Conservation (phyloP, 352 stramenopile species). For the Phytophthora podocarpi region DNA sequence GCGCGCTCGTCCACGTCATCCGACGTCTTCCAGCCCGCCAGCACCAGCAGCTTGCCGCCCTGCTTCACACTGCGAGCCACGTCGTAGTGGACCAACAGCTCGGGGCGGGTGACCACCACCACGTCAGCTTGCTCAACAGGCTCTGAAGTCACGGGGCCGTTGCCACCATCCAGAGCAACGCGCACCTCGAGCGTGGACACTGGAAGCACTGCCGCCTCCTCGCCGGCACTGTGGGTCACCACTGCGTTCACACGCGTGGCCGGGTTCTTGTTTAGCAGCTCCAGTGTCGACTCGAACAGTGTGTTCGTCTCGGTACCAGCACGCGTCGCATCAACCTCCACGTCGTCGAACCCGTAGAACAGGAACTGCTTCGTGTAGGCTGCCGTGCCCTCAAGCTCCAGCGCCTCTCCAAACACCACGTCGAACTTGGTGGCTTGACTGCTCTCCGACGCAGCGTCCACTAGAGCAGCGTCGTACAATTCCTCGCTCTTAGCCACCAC, state of each 20-base stretch:
- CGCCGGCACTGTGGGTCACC: constrained; percentile 53
- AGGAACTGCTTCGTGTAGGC: constrained; percentile 89
- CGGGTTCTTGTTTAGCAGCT: constrained; percentile 67
- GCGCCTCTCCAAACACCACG: constrained; percentile 53
- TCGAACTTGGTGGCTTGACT: constrained; percentile 61
- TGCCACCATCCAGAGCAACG: constrained; percentile 51
- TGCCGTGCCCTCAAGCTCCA: constrained; percentile 48
- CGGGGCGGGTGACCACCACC: constrained; percentile 52
- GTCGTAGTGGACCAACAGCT: constrained; percentile 59
- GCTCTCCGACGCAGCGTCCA: constrained; percentile 31
- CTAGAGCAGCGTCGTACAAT: constrained; percentile 59
- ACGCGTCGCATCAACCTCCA: constrained; percentile 58
- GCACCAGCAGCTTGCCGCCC: constrained; percentile 60
- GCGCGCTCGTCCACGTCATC: constrained; percentile 63
- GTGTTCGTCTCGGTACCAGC: constrained; percentile 32
- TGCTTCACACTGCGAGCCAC: constrained; percentile 56
- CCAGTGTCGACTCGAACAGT: constrained; percentile 49
- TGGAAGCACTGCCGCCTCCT: constrained; percentile 27
- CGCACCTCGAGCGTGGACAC: constrained; percentile 64
- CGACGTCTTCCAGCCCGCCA: constrained; percentile 65
- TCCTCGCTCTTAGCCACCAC: constrained; percentile 84
- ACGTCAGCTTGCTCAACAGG: constrained; percentile 64
- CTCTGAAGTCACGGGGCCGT: constrained; percentile 42
- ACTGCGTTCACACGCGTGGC: constrained; percentile 66
- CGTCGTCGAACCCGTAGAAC: constrained; percentile 89